Conservation (phyloP, 257 asterid species). For the Coffea eugenioides region DNA sequence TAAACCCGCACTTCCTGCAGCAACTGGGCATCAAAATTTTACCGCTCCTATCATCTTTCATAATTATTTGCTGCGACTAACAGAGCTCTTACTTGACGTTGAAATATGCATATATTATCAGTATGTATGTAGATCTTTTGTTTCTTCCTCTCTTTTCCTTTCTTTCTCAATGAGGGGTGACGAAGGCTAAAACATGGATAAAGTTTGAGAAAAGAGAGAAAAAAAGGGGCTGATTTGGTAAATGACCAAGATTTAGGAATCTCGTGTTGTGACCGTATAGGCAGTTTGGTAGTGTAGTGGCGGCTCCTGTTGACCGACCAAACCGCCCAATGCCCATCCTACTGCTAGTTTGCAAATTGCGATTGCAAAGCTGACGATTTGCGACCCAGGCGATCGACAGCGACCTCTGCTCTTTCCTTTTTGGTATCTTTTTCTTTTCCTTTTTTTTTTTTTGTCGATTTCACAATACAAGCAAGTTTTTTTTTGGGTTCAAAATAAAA, state of each 20-base stretch:
- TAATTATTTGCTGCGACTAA: too few species aligned
- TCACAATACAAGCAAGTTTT: neutral
- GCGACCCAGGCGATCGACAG: conserved; percentile 34
- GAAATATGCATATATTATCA: too few species aligned
- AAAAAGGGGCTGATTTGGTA: conserved; percentile 25
- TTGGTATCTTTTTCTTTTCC: neutral
- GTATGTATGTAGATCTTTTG: too few species aligned
- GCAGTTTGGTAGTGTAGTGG: conserved; percentile 38
- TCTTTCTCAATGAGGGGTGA: too few species aligned
- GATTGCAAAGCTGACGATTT: conserved; percentile 17
- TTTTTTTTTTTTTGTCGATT: too few species aligned
- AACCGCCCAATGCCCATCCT: conserved; percentile 45
- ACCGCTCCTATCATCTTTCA: too few species aligned
- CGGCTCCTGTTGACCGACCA: conserved; percentile 67
- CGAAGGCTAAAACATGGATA: too few species aligned
- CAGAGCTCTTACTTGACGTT: too few species aligned
- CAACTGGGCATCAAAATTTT: too few species aligned
- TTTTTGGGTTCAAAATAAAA: too few species aligned
- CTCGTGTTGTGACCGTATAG: neutral
- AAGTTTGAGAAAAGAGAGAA: neutral
- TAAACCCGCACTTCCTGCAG: too few species aligned
- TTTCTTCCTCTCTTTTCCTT: too few species aligned
- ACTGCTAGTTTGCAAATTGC: conserved; percentile 11
- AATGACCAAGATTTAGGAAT: conserved; percentile 1
- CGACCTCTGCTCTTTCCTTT: conserved; percentile 14